Percentiles rank a stretch among this genome's conserved stretches.
Conservation (phyloP, 2,329 filamentous ascomycete species). For the Hypoxylon sp. region DNA sequence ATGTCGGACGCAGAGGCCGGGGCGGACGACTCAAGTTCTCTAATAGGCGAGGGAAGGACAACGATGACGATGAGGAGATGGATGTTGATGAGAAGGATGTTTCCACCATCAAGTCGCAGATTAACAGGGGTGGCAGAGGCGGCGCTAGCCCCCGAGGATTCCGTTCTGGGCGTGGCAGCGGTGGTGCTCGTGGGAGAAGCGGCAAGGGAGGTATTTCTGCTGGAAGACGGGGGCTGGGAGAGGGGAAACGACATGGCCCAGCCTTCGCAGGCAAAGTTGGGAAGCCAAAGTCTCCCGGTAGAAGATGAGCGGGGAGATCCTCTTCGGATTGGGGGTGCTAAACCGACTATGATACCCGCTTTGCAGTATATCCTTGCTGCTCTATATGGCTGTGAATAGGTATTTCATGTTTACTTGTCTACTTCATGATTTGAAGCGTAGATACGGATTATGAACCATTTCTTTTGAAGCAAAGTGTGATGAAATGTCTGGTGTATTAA, state of each 20-base stretch:
- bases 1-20: constrained; percentile 74
- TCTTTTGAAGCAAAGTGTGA: constrained; percentile 4
- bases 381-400: constrained; percentile 16
- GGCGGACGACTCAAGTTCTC: constrained; percentile 80
- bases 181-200: constrained; percentile 51
- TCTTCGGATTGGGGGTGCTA: not conserved
- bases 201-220: constrained; percentile 59
- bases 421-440: constrained; percentile 15
- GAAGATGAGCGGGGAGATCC: constrained; percentile 44
- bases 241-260: constrained; percentile 64
- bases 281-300: constrained; percentile 57
- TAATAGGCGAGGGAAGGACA: constrained; percentile 69
- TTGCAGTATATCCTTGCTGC: constrained; percentile 29
- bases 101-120: constrained; percentile 67
- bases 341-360: constrained; percentile 45
- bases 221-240: constrained; percentile 67
- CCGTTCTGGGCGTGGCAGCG: constrained; percentile 37
- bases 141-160: constrained; percentile 47
- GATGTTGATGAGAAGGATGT: constrained; percentile 66
- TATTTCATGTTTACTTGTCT: constrained; percentile 11
- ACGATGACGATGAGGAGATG: constrained; percentile 68
- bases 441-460: constrained; percentile 23
- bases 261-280: constrained; percentile 58
- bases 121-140: constrained; percentile 54
- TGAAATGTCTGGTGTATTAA: constrained; percentile 32